Base-by-base conservation (phyloP, 441 rosid species). In the Populus trichocarpa region DNA sequence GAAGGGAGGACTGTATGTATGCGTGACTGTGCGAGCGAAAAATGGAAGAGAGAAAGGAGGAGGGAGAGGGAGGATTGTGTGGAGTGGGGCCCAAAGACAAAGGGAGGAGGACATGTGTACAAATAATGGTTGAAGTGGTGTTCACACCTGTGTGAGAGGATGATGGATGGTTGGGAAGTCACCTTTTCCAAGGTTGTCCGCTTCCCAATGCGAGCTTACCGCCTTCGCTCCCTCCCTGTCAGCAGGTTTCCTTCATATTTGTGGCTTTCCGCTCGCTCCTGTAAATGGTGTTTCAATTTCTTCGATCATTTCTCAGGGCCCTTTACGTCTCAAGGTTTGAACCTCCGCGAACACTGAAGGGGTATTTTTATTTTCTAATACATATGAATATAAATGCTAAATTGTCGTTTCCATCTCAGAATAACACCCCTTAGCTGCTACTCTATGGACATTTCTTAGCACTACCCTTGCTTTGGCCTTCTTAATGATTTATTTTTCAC, bases 131-230 rank as follows among this genome's bases (percentile, higher is more conserved):
- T 5, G 28, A 7, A 3, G 25, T 23, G 11, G 14, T 2, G 13
- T 7, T 25, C 38, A 33, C 72, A 78, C 61, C 18, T 18, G 67
- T 73, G 25, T 36, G 66, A 61, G 74, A 10, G 50, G 40, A 4
- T 16, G 53, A 33, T 26, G 63, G 22, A 30, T 23, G 69, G 13
- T 69, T 10, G 33, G 12, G 12, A 38, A 8, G 26, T 78, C 65
- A 72, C 79, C 78, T 14, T 67, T 77, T 72, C 78, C 74, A 22
- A 79, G 81, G 77, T 81, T 85, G 93, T 81, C 96, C 97, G 94
- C 71, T 90, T 93, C 94, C 85, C 77, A 28, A 83, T 90, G 93
- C 96, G 85, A 32, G 22, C 73, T 80, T 78, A 35, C 36, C 84
- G 82, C 80, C 66, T n/a, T 28, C 0, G 4, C 57, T 22, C 6